Evolutionary conservation across 768 basidiomycete species (phyloP), one percentile per base, ranked within the genome.

Genomic region (Steccherinum ochraceum): DNA sequence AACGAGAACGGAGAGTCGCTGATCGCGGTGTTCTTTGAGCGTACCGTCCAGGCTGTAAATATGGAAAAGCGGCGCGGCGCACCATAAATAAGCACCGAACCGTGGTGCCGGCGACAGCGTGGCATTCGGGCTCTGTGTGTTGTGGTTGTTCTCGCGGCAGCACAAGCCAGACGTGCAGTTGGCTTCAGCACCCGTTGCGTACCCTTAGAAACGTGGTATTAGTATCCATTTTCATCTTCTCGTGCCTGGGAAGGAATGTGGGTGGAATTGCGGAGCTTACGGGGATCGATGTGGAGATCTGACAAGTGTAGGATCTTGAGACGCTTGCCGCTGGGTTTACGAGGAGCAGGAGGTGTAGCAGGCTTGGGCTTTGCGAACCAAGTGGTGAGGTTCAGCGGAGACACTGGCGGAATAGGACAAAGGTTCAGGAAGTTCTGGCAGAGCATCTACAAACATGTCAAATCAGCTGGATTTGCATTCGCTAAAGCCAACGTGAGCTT

Each of bases 281-380:
- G 76, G 35, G 86, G 82, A 63, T 89, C 87, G 46, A 90, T 66
- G 62, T 89, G 88, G 51, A 86, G 72, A 59, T 89, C 87, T 1
- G 85, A 86, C n/a, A 90, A 50, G 61, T 89, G 88, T 51, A 90
- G 65, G 0, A 89, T 80, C 61, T 86, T 88, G 40, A 88, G 67
- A 30, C 79, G 72, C 58, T 85, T 65, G 12, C 86, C 86, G 41
- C 79, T 85, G 13, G 76, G 74, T 61, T 73, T 71, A 62, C 74
- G 84, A 0, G 73, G 72, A 7, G 70, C 53, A n/a, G 84, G 84
- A 12, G 83, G 73, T 3, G 81, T 81, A 24, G 75, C 73, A 1
- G 87, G 87, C 61, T 89, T 90, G 2, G 86, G 84, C 64, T 86
- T 89, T 24, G 77, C 70, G 65, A 89, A 90, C 83, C 86, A 89